These are phyloP conservation scores for Pyrus betulifolia DNA, from an alignment of 306 rosid genomes.

Conservation along the genomic window DNA sequence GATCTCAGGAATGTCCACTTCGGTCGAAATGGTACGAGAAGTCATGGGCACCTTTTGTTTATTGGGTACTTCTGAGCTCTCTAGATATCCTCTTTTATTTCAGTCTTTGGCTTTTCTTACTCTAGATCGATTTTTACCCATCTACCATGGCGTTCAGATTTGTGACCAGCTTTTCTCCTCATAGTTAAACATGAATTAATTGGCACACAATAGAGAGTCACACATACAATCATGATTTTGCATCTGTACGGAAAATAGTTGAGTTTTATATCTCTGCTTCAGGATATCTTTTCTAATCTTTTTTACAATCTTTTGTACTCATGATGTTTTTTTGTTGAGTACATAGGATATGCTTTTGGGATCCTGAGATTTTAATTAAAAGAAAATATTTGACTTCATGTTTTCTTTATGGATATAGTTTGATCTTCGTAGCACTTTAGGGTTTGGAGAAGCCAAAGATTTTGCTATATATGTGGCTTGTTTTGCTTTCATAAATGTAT, in stretches of 20 bases:
- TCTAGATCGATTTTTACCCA: background rate
- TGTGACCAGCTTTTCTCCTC: background rate
- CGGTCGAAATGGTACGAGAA: background rate
- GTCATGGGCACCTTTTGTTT: background rate
- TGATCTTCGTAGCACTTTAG: background rate
- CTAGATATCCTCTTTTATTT: background rate
- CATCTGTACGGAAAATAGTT: background rate
- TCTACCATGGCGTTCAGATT: background rate
- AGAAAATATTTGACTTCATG: background rate
- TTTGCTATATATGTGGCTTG: background rate
- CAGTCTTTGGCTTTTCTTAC: background rate
- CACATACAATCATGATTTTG: background rate
- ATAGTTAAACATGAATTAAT: background rate
- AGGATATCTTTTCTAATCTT: background rate
- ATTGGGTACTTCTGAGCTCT: background rate
- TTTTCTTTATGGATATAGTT: background rate
- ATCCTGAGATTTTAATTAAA: background rate
- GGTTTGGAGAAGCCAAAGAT: background rate
- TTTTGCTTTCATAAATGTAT: background rate
- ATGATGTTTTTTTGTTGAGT: background rate
- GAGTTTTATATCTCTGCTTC: background rate
- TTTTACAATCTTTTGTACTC: background rate
- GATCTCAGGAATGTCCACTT: constrained; percentile 7
- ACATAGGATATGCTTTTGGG: background rate
- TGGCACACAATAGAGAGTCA: background rate